phyloP scores from a whole-genome alignment of 176 grass and related monocot species.

The Pontederia crassipes region DNA sequence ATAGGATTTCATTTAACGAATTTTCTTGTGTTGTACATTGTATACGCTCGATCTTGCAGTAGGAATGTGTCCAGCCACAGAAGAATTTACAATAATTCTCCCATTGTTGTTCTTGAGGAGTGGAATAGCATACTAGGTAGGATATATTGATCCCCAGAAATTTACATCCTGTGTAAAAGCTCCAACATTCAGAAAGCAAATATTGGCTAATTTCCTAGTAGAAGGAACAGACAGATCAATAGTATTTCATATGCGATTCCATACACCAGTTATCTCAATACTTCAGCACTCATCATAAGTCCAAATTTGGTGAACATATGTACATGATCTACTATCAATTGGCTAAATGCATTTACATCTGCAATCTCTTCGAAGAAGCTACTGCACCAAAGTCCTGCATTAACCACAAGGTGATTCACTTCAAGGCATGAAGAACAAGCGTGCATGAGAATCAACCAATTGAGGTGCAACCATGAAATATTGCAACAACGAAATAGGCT shows the following conservation, averaged over 20 bases:
- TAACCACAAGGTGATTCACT: constrained; percentile 89
- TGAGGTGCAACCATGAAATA: background rate
- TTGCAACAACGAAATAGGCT: background rate
- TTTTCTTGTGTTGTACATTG: constrained; percentile 30
- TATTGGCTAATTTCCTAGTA: background rate
- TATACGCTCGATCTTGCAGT: constrained; percentile 58
- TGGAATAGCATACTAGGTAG: constrained; percentile 49
- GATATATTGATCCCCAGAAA: constrained; percentile 62
- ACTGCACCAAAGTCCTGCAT: constrained; percentile 74
- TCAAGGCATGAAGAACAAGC: background rate
- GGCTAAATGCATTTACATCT: constrained; percentile 64
- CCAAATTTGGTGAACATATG: background rate
- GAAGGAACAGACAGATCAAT: background rate
- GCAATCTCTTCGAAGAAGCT: constrained; percentile 84
- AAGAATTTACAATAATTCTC: constrained; percentile 48
- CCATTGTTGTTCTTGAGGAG: constrained; percentile 41
- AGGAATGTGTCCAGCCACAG: constrained; percentile 36
- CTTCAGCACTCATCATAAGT: background rate
- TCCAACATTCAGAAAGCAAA: background rate
- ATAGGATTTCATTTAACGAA: background rate
- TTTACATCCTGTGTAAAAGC: constrained; percentile 40
- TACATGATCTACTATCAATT: constrained; percentile 41
- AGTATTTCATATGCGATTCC: too few relatives aligned
- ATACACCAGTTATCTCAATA: background rate
- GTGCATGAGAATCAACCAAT: background rate